Base-by-base conservation (phyloP, 1,284 basidiomycete genomes). In the Afroboletus lepidellus region DNA sequence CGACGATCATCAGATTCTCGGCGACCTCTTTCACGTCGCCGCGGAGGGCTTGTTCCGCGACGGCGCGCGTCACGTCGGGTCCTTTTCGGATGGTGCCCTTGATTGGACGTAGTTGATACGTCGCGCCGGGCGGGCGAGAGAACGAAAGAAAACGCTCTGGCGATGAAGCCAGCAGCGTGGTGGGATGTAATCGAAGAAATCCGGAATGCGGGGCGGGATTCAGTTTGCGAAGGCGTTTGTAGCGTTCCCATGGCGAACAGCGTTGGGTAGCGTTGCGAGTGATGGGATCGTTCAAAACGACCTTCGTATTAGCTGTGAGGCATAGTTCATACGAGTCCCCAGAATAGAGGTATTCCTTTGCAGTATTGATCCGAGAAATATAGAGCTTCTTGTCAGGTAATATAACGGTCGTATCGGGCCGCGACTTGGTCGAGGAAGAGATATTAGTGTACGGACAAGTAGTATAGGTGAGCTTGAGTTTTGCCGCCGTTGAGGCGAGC, bases 1-100 rank as follows among this genome's bases (percentile, higher is more conserved):
- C 96, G 21, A 98, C 96, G 59, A 99, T 98, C 96, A 99, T 98
- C 48, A 98, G 73, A 67, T 99, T 99, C 73, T 98, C 96, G 0
- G 95, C 96, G 2, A 96, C 84, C 69, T 99, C 96, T 71, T 98
- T 99, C 38, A 77, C 74, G 66, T 92, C 94, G 6, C 83, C 84
- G 21, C 79, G 76, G 29, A 99, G 74, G 3, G 78, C 70, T 61
- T 80, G 60, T 62, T 87, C 84, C 9, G 88, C 88, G 33, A 79
- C 74, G 30, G 77, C 77, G 11, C 85, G 82, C 21, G 80, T 84
- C 49, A 87, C 74, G 15, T 75, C 77, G 15, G 80, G 79, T 6
- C 73, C 79, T 66, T 90, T 90, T 46, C 81, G 81, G 23, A 91
- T 73, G 2, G 94, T 98, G 7, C 96, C 96, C 67, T 98, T 99